Base-by-base conservation (phyloP, 768 basidiomycete species). In the Xerocomus brunneocitrinus region DNA sequence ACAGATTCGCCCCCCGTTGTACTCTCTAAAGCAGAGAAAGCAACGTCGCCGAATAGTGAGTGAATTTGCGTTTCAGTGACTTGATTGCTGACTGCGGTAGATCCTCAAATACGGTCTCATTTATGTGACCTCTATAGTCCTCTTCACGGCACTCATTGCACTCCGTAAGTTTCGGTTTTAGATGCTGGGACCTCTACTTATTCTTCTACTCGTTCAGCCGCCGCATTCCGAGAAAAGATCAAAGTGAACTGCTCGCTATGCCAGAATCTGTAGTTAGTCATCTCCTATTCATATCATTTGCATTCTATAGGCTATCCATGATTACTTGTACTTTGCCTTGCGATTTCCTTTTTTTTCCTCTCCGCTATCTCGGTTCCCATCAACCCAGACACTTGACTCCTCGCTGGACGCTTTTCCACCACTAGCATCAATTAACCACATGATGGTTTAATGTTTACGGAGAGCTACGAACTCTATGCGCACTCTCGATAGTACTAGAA, bases 1-100 rank as follows among this genome's bases (percentile, higher is more conserved):
- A 68, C 93, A 95, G 72, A 95, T 95, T 58, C 89, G 91, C 43
- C 85, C 94, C 2, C 93, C 94, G 0, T 74, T 98, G 61, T 98
- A 91, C 71, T 88, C 87, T 44, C 79, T 91, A 68, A 92, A 91
- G 71, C 89, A 94, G 73, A 88, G 87, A 71, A 82, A 83, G 67
- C 91, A 93, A 66, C 85, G 95, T 49, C 84, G 92, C 52, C 87
- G 86, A 80, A 94, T 95, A 62, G 91, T 95, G 66, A 67, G 84
- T 76, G 31, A 31, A 8, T 27, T 35, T 34, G 44, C 10, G 45
- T 59, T 49, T 4, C 14, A 19, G 47, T 49, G 25, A 13, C 34
- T 6, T 31, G 39, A 52, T 36, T 62, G 49, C 57, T 61, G 44
- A 63, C 43, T 8, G 3, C 9, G 39, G n/a, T 59, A 89, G 87